These are phyloP conservation scores for Parsonsia alboflavescens DNA, from an alignment of 257 asterid species.

Conservation along the genomic window DNA sequence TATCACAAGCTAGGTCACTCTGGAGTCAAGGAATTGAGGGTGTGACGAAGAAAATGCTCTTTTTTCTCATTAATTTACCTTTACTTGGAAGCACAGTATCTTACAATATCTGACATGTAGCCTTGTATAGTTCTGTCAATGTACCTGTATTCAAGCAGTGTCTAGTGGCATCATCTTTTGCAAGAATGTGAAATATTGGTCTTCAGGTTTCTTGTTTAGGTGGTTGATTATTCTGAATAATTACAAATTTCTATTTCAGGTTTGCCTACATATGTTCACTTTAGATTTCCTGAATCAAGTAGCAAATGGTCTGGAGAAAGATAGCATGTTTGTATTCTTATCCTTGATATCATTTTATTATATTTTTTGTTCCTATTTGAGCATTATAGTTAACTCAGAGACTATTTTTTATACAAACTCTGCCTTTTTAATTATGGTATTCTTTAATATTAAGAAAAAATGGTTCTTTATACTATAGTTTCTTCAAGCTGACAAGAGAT, in stretches of 20 bases:
- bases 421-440: neutral
- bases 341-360: constrained; percentile 7
- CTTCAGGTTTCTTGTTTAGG: neutral
- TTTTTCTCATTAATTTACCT: neutral
- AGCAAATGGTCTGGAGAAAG: constrained; percentile 93
- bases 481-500: neutral
- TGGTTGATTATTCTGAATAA: neutral
- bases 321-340: constrained; percentile 67
- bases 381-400: neutral
- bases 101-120: neutral
- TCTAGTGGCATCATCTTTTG: neutral
- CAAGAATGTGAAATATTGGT: neutral
- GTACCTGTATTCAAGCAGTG: neutral
- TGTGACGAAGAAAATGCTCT: neutral
- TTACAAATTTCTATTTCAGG: constrained; percentile 44
- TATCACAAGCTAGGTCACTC: neutral
- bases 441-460: neutral
- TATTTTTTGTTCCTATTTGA: neutral
- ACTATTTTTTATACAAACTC: too few species aligned
- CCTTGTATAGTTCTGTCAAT: neutral
- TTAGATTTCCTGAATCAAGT: constrained; percentile 92
- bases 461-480: neutral
- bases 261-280: constrained; percentile 92
- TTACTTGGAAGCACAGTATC: neutral
- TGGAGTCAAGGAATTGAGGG: neutral